Base-by-base conservation (phyloP, 805 yeast species). In the Priceomyces melissophilus region DNA sequence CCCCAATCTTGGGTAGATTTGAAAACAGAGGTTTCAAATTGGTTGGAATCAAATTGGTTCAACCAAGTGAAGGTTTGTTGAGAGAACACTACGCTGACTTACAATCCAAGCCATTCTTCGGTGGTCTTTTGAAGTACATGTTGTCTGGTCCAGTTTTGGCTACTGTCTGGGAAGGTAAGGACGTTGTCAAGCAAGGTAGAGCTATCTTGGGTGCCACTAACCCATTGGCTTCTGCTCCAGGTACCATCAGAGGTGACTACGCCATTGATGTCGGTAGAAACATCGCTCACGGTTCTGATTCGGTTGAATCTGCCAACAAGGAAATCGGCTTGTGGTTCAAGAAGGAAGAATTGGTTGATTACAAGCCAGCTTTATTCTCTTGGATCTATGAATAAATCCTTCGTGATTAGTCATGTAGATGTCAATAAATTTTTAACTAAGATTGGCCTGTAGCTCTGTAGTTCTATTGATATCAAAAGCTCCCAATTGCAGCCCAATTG, bases 101-200 rank as follows among this genome's bases (percentile, higher is more conserved):
- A 71, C 90, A 85, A 69, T 73, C 80, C 63, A 93, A 93, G 81
- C 95, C 98, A 63, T 93, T 93, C 81, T 93, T 90, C 91, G 96
- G 98, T 68, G 87, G 95, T 52, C 81, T 93, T 73, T 80, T 87
- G 66, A 78, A 88, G 53, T 90, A 90, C 87, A 95, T 93, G 99
- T 77, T 79, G 67, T 88, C 96, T 55, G 99, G 99, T 60, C 99
- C 99, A 67, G 85, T 93, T 58, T 82, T 91, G 61, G 99, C 99
- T 60, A 93, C 96, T 69, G 97, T 90, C 60, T 93, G 99, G 99
- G 98, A 93, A 76, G 99, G 99, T 75, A 93, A 90, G 79, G 97
- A 93, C 65, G 99, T 82, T 69, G 99, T 93, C 72, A 90, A 91
- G 79, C 96, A 87, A 73, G 99, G 99, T 71, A 86, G 99, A 78